Evolutionary conservation across 1,284 basidiomycete species (phyloP).

Genomic region (Ustilago loliicola): DNA sequence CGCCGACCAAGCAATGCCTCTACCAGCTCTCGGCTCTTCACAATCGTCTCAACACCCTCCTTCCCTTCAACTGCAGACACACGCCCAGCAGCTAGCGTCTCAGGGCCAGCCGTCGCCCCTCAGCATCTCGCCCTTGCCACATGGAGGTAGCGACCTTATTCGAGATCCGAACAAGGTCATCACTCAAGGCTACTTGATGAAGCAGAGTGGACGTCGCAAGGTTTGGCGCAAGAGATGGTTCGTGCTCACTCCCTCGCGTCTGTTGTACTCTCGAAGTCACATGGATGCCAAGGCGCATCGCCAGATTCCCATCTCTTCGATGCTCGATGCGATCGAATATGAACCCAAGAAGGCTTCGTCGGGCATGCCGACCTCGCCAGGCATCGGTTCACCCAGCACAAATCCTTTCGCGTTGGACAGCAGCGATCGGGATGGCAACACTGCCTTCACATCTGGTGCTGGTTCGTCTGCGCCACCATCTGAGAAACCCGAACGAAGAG

Average conservation of each 20-base stretch:
- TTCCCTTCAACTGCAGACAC: slow-evolving; percentile 5
- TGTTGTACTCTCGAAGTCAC: slow-evolving; percentile 71
- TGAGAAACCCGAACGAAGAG: slow-evolving; percentile 41
- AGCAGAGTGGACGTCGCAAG: slow-evolving; percentile 90
- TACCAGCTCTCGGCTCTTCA: slow-evolving; percentile 43
- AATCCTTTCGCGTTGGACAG: slow-evolving; percentile 43
- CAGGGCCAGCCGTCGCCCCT: slow-evolving; percentile 16
- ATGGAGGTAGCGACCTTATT: slow-evolving; percentile 38
- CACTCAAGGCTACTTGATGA: slow-evolving; percentile 89
- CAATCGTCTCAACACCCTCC: slow-evolving; percentile 19
- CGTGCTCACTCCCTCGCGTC: slow-evolving; percentile 67
- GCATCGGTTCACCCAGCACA: slow-evolving; percentile 33
- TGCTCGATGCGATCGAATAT: slow-evolving; percentile 93
- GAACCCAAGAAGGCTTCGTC: slow-evolving; percentile 65
- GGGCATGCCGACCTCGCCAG: slow-evolving; percentile 53
- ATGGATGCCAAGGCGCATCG: slow-evolving; percentile 84
- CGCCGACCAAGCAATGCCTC: slow-evolving; percentile 64
- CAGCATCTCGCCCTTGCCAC: slow-evolving; percentile 24
- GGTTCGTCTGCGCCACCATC: slow-evolving; percentile 11
- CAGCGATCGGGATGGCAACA: slow-evolving; percentile 18
- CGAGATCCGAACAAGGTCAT: slow-evolving; percentile 65
- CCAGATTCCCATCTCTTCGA: slow-evolving; percentile 83
- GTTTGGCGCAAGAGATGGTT: slow-evolving; percentile 87
- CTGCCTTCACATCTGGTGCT: slow-evolving; percentile 19
- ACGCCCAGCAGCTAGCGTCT: slow-evolving; percentile 22